Conservation (phyloP, 202 grass and related monocot species). For the Elaeis oleifera region DNA sequence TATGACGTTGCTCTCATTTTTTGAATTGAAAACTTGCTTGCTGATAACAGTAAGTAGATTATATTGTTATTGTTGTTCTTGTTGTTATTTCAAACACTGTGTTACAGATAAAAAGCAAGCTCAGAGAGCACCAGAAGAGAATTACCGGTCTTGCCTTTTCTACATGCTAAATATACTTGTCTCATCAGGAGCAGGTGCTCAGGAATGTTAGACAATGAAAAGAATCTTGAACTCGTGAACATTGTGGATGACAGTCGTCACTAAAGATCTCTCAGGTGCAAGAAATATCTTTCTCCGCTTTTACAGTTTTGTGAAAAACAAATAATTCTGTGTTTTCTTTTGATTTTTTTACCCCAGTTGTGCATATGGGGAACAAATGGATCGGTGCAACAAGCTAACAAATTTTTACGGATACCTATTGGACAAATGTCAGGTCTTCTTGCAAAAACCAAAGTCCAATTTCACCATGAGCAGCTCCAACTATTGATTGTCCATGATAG, state of each 20-base stretch:
- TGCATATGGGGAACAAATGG: constrained; percentile 2
- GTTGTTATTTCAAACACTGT: no score
- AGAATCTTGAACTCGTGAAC: not conserved
- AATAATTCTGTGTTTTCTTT: no score
- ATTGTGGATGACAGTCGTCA: no score
- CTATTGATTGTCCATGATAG: constrained; percentile 3
- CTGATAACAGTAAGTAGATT: no score
- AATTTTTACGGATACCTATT: not conserved
- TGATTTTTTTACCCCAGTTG: not conserved
- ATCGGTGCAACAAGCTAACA: constrained; percentile 4
- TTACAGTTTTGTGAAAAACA: no score
- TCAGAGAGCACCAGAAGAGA: constrained; percentile 11
- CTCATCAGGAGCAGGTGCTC: constrained; percentile 11
- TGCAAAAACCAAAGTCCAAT: constrained; percentile 7
- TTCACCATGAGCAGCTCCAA: constrained; percentile 10
- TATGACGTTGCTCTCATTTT: constrained; percentile 5
- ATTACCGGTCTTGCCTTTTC: constrained; percentile 14
- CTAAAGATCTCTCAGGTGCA: no score
- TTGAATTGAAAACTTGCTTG: no score
- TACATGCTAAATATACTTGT: constrained; percentile 5
- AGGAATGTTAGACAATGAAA: not conserved
- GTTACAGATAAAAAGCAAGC: constrained; percentile 1
- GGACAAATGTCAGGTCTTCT: not conserved
- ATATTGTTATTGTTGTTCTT: no score
- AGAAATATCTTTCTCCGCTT: no score